Evolutionary conservation across 768 basidiomycete genomes (phyloP).

Genomic region (Neoboletus subvelutipes): DNA sequence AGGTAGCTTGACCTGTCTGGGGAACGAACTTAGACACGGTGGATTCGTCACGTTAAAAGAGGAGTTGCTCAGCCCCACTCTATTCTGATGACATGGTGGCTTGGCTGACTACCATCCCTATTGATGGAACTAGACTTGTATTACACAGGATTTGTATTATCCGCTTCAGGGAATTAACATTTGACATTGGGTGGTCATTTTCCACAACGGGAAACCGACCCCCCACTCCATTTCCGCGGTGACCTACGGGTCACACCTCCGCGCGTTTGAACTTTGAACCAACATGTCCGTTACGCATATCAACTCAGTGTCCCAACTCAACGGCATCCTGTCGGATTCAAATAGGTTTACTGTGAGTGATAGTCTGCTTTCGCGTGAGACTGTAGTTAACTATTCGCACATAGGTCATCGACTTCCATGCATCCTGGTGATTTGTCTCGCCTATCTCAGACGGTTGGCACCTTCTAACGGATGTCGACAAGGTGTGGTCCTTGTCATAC

Average conservation of each 20-base stretch:
- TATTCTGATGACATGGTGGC: neutral
- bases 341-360: conserved; percentile 62
- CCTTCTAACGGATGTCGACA: conserved; percentile 10
- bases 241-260: no score
- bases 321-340: conserved; percentile 54
- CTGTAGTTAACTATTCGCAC: neutral
- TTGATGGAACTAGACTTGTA: conserved; percentile 5
- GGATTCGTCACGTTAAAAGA: neutral
- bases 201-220: conserved; percentile 3
- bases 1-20: conserved; percentile 15
- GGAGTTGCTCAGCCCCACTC: neutral
- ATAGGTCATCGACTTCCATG: conserved; percentile 86
- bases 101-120: neutral
- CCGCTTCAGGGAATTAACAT: neutral
- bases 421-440: conserved; percentile 58
- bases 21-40: neutral
- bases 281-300: conserved; percentile 63
- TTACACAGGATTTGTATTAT: neutral
- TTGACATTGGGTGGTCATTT: neutral
- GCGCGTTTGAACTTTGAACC: no score
- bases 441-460: neutral
- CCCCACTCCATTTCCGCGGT: neutral
- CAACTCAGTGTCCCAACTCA: conserved; percentile 61
- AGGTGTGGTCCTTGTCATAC: conserved; percentile 88
- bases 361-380: neutral